phyloP scores from a whole-genome alignment of 2,329 filamentous ascomycete genomes.

The Trichoderma endophyticum region DNA sequence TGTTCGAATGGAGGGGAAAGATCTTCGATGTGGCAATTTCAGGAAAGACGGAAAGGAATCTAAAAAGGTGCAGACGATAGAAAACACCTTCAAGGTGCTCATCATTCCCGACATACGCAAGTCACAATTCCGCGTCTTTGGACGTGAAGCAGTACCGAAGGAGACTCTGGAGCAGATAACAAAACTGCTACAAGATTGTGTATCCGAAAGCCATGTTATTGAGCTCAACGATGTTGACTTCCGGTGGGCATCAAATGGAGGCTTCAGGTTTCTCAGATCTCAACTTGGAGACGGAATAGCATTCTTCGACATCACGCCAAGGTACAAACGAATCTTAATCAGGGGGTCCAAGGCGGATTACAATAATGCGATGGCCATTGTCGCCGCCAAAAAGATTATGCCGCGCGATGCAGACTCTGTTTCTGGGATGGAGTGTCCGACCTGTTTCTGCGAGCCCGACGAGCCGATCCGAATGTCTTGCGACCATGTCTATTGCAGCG shows the following conservation, averaged over 20 bases:
- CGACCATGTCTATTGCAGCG: constrained; percentile 40
- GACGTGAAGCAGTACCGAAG: neutral
- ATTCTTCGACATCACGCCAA: constrained; percentile 30
- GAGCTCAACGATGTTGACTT: constrained; percentile 27
- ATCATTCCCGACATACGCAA: constrained; percentile 3
- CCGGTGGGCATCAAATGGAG: constrained; percentile 31
- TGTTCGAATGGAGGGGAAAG: constrained; percentile 2
- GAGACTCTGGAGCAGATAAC: neutral
- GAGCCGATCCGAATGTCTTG: constrained; percentile 36
- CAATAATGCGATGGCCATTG: constrained; percentile 9
- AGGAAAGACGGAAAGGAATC: neutral
- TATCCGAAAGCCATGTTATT: constrained; percentile 23
- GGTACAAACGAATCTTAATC: constrained; percentile 23
- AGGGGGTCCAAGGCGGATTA: constrained; percentile 25
- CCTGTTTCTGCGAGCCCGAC: constrained; percentile 39
- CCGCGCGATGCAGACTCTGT: neutral
- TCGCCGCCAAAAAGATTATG: neutral
- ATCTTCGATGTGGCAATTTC: neutral
- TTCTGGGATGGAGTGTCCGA: constrained; percentile 25
- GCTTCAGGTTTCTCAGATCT: constrained; percentile 28
- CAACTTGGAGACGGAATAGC: constrained; percentile 25
- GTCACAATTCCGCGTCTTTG: constrained; percentile 12
- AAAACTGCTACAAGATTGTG: neutral
- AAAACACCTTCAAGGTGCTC: neutral
- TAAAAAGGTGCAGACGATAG: neutral